Percentiles rank a stretch among this genome's conserved stretches.
Evolutionary conservation across 2,329 filamentous ascomycete species (phyloP).

Genomic region (Scytalidium sp.): DNA sequence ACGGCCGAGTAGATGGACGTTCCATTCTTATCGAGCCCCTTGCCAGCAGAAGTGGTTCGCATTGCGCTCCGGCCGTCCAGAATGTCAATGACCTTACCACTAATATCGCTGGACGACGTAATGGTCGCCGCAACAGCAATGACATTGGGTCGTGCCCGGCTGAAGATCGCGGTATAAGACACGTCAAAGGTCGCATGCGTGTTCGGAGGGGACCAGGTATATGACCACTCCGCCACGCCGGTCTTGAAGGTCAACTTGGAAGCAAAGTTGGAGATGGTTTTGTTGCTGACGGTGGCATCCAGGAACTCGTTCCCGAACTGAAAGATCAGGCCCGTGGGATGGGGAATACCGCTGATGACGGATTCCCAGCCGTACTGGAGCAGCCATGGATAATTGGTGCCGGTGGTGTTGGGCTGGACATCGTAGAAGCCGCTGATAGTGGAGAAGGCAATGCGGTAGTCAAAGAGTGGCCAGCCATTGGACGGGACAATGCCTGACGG

Average conservation of each 20-base stretch:
- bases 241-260: conserved; percentile 60
- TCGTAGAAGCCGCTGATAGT: conserved; percentile 68
- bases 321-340: conserved; percentile 61
- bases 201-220: conserved; percentile 59
- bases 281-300: conserved; percentile 56
- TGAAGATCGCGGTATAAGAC: conserved; percentile 59
- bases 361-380: conserved; percentile 68
- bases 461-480: conserved; percentile 67
- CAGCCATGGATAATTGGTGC: conserved; percentile 66
- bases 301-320: conserved; percentile 53
- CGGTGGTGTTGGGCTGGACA: conserved; percentile 53
- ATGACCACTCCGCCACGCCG: conserved; percentile 62
- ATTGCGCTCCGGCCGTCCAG: conserved; percentile 68
- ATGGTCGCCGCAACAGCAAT: conserved; percentile 54
- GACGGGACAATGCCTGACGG: conserved; percentile 32
- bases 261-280: conserved; percentile 57
- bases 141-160: conserved; percentile 26
- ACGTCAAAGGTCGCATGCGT: conserved; percentile 50
- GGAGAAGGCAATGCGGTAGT: conserved; percentile 60
- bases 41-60: conserved; percentile 56
- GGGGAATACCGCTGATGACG: conserved; percentile 68
- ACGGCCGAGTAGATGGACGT: conserved; percentile 63
- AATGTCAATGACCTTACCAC: conserved; percentile 62
- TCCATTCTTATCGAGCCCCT: conserved; percentile 47
- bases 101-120: conserved; percentile 47